Evolutionary conservation across 495 filamentous ascomycete species (phyloP).

Genomic region (Alectoria sarmentosa): DNA sequence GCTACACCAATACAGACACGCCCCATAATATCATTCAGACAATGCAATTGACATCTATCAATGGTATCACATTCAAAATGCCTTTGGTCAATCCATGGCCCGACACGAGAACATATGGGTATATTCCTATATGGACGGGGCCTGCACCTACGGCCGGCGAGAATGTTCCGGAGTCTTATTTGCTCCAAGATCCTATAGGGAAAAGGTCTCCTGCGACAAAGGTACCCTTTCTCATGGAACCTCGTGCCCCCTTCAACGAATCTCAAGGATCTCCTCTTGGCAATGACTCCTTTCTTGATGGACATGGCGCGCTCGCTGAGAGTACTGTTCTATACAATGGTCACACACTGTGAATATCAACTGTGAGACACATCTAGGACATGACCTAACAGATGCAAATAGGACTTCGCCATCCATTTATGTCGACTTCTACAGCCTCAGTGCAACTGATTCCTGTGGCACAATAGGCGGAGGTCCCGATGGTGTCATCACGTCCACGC

Average conservation of each 20-base stretch:
- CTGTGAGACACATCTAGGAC: too few species aligned
- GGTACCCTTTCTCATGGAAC: not conserved
- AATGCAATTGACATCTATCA: not conserved
- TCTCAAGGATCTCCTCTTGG: not conserved
- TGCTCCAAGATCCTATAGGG: not conserved
- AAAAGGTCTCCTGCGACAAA: not conserved
- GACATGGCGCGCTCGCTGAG: not conserved
- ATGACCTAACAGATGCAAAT: not conserved
- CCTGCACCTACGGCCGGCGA: too few species aligned
- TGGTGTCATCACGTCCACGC: not conserved
- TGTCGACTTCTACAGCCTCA: conserved; percentile 2
- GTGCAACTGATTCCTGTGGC: not conserved
- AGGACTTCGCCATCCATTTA: conserved; percentile 14
- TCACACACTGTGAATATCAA: not conserved
- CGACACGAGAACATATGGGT: not conserved
- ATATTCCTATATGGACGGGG: too few species aligned
- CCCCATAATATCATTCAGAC: not conserved
- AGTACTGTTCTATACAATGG: not conserved
- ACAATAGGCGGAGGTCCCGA: not conserved
- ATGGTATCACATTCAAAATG: not conserved
- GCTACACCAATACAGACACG: conserved; percentile 1
- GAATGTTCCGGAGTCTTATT: not conserved
- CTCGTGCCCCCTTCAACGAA: not conserved
- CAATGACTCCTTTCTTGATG: not conserved
- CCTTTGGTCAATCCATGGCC: not conserved